Evolutionary conservation across 345 rosid genomes (phyloP).

Genomic region (Lepidium didymum): DNA sequence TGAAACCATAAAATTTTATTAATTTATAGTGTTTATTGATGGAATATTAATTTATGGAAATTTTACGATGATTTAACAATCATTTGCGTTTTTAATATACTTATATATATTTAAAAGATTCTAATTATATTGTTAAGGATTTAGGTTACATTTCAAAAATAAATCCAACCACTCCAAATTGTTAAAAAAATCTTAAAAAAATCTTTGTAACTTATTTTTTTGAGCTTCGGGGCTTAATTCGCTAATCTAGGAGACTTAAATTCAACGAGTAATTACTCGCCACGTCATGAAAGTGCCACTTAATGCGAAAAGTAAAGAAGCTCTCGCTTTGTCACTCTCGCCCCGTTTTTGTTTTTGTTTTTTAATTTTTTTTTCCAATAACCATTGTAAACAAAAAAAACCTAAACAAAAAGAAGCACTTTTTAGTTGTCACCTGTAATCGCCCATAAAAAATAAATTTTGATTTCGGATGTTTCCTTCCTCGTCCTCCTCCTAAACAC

Average conservation of each 20-base stretch:
- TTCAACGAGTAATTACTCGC: neutral
- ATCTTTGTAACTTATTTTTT: slow-evolving; percentile 13
- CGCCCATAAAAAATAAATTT: neutral
- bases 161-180: neutral
- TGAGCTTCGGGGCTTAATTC: slow-evolving; percentile 3
- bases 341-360: neutral
- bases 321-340: slow-evolving; percentile 3
- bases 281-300: slow-evolving; percentile 16
- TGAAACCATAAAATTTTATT: no score
- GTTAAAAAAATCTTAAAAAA: neutral
- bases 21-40: no score
- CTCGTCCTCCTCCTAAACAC: slow-evolving; percentile 6
- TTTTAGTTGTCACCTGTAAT: slow-evolving; percentile 23
- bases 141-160: neutral
- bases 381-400: neutral
- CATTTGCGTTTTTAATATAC: no score
- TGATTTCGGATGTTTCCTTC: slow-evolving; percentile 9
- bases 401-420: slow-evolving; percentile 15
- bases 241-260: neutral
- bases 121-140: no score
- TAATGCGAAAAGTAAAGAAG: neutral
- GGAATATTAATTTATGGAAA: no score
- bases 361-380: neutral
- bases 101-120: no score
- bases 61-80: no score